Evolutionary conservation across 176 grass and related monocot species (phyloP).

Genomic region (Triticum dicoccoides): DNA sequence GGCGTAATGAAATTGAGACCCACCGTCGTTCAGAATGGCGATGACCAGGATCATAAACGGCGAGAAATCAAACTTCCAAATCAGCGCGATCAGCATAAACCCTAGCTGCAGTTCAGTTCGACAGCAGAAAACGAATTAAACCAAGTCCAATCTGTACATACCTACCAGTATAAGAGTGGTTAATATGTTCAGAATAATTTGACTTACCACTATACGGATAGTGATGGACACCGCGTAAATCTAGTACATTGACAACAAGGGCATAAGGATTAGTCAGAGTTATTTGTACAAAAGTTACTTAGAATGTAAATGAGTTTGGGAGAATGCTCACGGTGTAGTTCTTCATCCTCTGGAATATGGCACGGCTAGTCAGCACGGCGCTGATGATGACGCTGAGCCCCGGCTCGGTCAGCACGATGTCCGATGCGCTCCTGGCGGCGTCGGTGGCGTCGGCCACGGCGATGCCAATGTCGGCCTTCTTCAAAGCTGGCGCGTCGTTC

Average conservation of each 20-base stretch:
- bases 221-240: slow-evolving; percentile 98
- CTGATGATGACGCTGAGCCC: slow-evolving; percentile 98
- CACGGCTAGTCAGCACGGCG: slow-evolving; percentile 87
- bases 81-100: slow-evolving; percentile 92
- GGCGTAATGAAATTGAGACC: background rate
- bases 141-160: background rate
- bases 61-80: slow-evolving; percentile 98
- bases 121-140: background rate
- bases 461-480: slow-evolving; percentile 97
- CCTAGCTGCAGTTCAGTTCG: slow-evolving; percentile 63
- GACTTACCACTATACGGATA: slow-evolving; percentile 98
- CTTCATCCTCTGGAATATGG: slow-evolving; percentile 99
- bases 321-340: slow-evolving; percentile 75
- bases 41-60: slow-evolving; percentile 98
- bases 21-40: slow-evolving; percentile 95
- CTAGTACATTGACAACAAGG: slow-evolving; percentile 32
- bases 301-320: background rate
- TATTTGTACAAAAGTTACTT: background rate
- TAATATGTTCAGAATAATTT: background rate
- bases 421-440: slow-evolving; percentile 82
- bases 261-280: slow-evolving; percentile 13
- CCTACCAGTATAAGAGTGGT: background rate
- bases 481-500: slow-evolving; percentile 90
- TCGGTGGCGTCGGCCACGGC: slow-evolving; percentile 95
- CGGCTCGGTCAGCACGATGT: slow-evolving; percentile 93